phyloP scores from a whole-genome alignment of 441 rosid species.

The Gossypium trilobum region DNA sequence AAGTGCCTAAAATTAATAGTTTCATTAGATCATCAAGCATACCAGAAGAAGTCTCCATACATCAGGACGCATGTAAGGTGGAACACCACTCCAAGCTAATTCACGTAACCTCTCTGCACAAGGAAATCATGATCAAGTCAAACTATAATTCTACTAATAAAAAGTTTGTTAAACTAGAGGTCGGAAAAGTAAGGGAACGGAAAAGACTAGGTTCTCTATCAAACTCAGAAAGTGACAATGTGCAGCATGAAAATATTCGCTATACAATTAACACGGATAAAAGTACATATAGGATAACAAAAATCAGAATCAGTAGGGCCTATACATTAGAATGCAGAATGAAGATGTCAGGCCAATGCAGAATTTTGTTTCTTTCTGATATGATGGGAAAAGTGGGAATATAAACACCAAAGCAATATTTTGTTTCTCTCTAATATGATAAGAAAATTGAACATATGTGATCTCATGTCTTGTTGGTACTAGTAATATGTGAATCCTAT shows the following conservation, averaged over 20 bases:
- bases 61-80: conserved; percentile 86
- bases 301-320: not conserved
- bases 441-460: not conserved
- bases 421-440: not conserved
- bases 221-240: not conserved
- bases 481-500: not conserved
- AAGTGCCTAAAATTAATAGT: conserved; percentile 13
- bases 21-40: conserved; percentile 23
- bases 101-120: conserved; percentile 77
- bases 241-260: not conserved
- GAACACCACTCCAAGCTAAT: conserved; percentile 94
- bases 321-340: not conserved
- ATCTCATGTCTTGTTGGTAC: not conserved
- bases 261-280: not conserved
- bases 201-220: conserved; percentile 7
- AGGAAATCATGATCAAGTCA: not conserved
- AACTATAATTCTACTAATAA: not conserved
- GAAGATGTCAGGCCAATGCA: not conserved
- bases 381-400: not conserved
- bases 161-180: conserved; percentile 3
- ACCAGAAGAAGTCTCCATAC: conserved; percentile 97
- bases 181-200: not conserved
- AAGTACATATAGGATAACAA: not conserved
- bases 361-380: not conserved
- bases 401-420: not conserved